These are phyloP conservation scores for Monsonia emarginata DNA, from an alignment of 441 rosid species.

Conservation along the genomic window DNA sequence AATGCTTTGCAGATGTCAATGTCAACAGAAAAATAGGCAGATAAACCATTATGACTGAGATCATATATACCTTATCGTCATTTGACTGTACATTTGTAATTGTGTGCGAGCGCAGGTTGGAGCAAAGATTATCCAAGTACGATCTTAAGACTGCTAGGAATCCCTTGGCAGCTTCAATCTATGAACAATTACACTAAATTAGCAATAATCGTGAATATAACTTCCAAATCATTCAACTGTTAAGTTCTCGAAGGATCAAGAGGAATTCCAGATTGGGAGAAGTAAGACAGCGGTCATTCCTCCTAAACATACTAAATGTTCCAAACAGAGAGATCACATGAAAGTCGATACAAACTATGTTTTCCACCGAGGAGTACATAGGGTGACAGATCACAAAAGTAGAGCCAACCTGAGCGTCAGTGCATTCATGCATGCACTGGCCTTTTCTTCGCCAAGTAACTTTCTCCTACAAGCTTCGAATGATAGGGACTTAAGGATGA, in stretches of 20 bases:
- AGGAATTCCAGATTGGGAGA: neutral
- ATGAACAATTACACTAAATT: slow-evolving; percentile 6
- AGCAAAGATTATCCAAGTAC: slow-evolving; percentile 58
- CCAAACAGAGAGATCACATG: neutral
- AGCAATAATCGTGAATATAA: too few relatives aligned
- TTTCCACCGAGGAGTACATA: neutral
- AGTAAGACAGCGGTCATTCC: too few relatives aligned
- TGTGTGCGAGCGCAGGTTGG: slow-evolving; percentile 65
- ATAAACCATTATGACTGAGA: too few relatives aligned
- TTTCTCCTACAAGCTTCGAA: slow-evolving; percentile 88
- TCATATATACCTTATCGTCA: slow-evolving; percentile 63
- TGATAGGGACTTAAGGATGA: slow-evolving; percentile 64
- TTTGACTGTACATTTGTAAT: slow-evolving; percentile 74
- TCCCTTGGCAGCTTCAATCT: slow-evolving; percentile 68
- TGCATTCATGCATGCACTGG: slow-evolving; percentile 80
- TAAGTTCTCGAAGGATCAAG: neutral
- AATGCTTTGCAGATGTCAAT: neutral
- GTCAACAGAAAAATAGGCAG: neutral
- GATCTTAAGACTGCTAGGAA: slow-evolving; percentile 44
- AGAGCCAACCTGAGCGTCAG: slow-evolving; percentile 66
- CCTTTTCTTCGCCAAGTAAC: slow-evolving; percentile 76
- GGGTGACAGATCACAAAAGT: neutral
- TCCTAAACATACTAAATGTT: neutral
- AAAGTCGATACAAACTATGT: neutral
- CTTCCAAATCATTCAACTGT: neutral